Base-by-base conservation (phyloP, 192 early-diverging fungal genomes). In the Umbelopsis vinacea region DNA sequence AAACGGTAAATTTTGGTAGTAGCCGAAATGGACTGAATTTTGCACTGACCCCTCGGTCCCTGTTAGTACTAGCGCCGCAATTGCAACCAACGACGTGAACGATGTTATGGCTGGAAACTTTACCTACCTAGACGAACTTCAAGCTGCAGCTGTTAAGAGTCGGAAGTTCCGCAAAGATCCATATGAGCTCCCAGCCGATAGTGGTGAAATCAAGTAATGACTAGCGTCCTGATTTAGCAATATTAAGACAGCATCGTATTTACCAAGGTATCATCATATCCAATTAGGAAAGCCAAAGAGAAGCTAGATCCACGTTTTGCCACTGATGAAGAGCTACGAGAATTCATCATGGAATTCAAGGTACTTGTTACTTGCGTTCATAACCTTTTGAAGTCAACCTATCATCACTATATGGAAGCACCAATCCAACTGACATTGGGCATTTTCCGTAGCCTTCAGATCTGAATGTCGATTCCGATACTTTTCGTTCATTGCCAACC, bases 391-490 rank as follows among this genome's bases (percentile, higher is more conserved):
- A 11, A 29, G 19, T 4, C 5, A 46, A 47, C 22, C 48, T 43
- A 3, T 46, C 11, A 0, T 4, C 1, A 29, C 43, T 9, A 2
- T 15, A 12, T 40, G 17, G 46, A 72, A n/a, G 38, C 46, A 0
- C 46, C 78, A 63, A 55, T 66, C 73, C 5, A 19, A 50, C 66
- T 69, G 50, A 19, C 71, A 50, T 23, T 29, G 29, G 70, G 74
- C 50, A 85, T 79, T 35, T 74, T n/a, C n/a, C 67, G 22, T 72
- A 82, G 67, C 74, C 74, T 3, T 66, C 73, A 10, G 83, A 89
- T 22, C 66, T 94, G n/a, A 87, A 95, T 72, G 86, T 92, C n/a
- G 92, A 96, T 63, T 95, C 94, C 0, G 87, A 86, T 2, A 82
- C 74, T 10, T 98, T 98, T 77, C 79, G 86, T 52, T 74, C 85